Evolutionary conservation across 1,139 yeast species (phyloP), one percentile per base, ranked within the genome.

Genomic region (Trichomonascaceae sp.): DNA sequence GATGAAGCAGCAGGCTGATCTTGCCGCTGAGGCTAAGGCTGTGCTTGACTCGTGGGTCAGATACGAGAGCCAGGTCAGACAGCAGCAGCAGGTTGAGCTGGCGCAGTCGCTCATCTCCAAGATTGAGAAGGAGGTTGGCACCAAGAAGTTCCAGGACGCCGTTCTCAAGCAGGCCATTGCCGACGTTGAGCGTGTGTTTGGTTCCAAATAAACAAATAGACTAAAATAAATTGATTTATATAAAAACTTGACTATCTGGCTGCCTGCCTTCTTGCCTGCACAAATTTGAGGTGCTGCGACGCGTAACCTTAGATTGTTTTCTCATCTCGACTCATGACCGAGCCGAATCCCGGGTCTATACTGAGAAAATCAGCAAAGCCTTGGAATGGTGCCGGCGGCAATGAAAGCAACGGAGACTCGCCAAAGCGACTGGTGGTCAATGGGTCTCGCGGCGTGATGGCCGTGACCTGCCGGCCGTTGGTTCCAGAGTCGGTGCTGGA

Each of bases 1-100:
- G 65, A 73, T 81, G 60, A 80, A 85, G 71, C 98, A 89, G 70
- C 65, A 76, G 59, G 84, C 82, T 48, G 89, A 78, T 45, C 74
- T 84, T 51, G 89, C 93, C 42, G 52, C 67, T 42, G 95, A 85
- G 69, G 97, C 97, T 56, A 85, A 80, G 70, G 66, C 93, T 40
- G 93, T 89, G 42, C 76, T 89, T 59, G 98, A 89, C 66, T 84
- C 97, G 26, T 89, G 98, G 98, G 97, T 85, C 52, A 84, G 97
- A 76, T 84, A 81, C 64, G 98, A 89, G 71, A 79, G 84, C 50
- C 87, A 84, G 59, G 92, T 87, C 53, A 89, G 97, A 69, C 94
- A 84, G 71, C 67, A 78, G 57, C 95, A 89, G 71, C 98, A 89
- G 71, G 74, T 76, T 62, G 94, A 84, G 64, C 75, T 89, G 56